A percentile compares a stretch with the other conserved stretches of the same genome.
Conservation (phyloP, 148 eudicot species). For the Euryodendron excelsum region DNA sequence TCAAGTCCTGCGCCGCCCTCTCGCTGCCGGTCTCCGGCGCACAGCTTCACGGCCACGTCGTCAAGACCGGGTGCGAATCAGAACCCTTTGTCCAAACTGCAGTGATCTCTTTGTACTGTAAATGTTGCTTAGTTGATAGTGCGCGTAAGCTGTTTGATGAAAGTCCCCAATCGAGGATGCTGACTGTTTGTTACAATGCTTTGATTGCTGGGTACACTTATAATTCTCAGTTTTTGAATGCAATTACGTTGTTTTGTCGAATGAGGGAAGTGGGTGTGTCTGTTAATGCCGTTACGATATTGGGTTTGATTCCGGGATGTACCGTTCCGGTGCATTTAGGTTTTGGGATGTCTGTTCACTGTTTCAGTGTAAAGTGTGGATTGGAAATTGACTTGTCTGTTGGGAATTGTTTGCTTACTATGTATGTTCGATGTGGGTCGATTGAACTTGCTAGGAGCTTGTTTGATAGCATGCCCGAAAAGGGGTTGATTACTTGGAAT, state of each 20-base stretch:
- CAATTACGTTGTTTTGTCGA: slow-evolving; percentile 32
- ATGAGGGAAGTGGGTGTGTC: slow-evolving; percentile 51
- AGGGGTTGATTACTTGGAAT: slow-evolving; percentile 75
- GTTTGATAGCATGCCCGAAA: slow-evolving; percentile 54
- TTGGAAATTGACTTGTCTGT: slow-evolving; percentile 48
- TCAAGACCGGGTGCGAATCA: slow-evolving; percentile 46
- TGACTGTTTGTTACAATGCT: slow-evolving; percentile 75
- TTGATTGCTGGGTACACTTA: slow-evolving; percentile 61
- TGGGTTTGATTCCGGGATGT: slow-evolving; percentile 70
- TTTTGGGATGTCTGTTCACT: slow-evolving; percentile 56
- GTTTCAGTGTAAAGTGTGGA: slow-evolving; percentile 46
- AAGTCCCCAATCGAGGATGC: slow-evolving; percentile 35
- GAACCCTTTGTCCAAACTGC: slow-evolving; percentile 67
- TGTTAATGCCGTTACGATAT: slow-evolving; percentile 54
- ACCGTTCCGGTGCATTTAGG: slow-evolving; percentile 35
- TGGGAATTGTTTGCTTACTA: slow-evolving; percentile 60
- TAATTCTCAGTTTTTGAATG: slow-evolving; percentile 28
- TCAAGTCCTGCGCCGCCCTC: slow-evolving; percentile 64
- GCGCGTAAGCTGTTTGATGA: slow-evolving; percentile 67
- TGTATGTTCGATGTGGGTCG: slow-evolving; percentile 65
- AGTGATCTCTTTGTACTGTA: slow-evolving; percentile 58
- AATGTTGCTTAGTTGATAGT: slow-evolving; percentile 25
- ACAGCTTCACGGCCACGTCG: slow-evolving; percentile 71
- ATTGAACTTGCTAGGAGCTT: slow-evolving; percentile 48
- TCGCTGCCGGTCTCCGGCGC: slow-evolving; percentile 43